Base-by-base conservation (phyloP, 352 stramenopile species). In the Globisporangium perplexum region DNA sequence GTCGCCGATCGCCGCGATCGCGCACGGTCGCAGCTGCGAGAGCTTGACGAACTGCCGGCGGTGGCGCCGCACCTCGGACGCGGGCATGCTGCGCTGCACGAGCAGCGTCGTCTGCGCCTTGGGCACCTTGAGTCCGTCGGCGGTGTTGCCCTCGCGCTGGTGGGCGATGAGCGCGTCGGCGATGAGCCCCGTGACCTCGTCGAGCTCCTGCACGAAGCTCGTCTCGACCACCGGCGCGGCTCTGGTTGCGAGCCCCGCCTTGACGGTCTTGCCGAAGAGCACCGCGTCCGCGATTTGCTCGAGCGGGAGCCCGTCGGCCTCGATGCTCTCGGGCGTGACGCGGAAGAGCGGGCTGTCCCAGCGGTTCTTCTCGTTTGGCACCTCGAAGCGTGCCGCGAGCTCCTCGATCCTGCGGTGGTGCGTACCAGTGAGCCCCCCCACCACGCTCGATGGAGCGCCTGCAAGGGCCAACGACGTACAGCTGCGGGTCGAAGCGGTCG, bases 331-430 rank as follows among this genome's bases (percentile, higher is more conserved):
- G 1, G 82, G 79, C 39, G 69, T 84, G 38, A 94, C 47, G 44
- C 63, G 75, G 53, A 93, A 89, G 1, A 98, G 57, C 6, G 93
- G 93, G 55, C 83, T 86, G 59, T 98, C 93, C 93, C 93, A 98
- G 51, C 93, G 84, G 66, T 98, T 98, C 64, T 92, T 88, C n/a
- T 83, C 77, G 54, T 93, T 75, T 1, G 93, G 93, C 24, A 90
- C 70, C 71, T 98, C 93, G 63, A 96, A 98, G 28, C 91, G 75
- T 35, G 68, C 56, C 0, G 94, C 81, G 20, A 98, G 70, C 31
- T 88, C 88, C 58, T 93, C 65, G 53, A 98, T 82, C 10, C 81
- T 90, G 55, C 33, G 22, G 1, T 5, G 30, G 30, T 28, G 17
- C 1, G 15, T 39, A 22, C 31, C n/a, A 38, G 36, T 15, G 18